phyloP scores from a whole-genome alignment of 2,329 filamentous ascomycete genomes.

The Endothia cerciana region DNA sequence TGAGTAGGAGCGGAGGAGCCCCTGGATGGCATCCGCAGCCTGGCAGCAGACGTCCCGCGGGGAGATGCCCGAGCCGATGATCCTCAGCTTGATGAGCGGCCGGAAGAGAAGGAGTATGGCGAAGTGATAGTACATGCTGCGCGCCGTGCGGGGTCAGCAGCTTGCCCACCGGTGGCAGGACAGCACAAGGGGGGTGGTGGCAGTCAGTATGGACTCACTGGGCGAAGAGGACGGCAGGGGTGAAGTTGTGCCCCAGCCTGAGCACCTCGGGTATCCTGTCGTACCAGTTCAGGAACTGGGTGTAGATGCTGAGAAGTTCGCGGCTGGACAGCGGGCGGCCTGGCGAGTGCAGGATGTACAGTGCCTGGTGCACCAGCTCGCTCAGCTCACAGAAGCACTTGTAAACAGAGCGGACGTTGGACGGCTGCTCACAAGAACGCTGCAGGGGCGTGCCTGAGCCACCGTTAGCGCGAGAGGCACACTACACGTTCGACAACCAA shows the following conservation, averaged over 20 bases:
- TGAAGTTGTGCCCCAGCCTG: slow-evolving; percentile 68
- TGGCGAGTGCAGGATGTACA: slow-evolving; percentile 74
- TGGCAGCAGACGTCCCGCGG: slow-evolving; percentile 69
- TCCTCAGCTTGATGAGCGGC: slow-evolving; percentile 67
- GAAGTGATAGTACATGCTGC: slow-evolving; percentile 72
- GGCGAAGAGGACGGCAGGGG: slow-evolving; percentile 72
- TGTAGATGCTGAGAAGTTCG: slow-evolving; percentile 66
- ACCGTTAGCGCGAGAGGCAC: background rate
- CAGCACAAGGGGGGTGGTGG: too few species aligned
- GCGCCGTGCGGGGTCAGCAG: slow-evolving; percentile 22
- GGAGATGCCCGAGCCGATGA: slow-evolving; percentile 65
- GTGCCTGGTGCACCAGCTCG: slow-evolving; percentile 72
- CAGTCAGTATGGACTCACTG: slow-evolving; percentile 62
- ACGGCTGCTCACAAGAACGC: slow-evolving; percentile 63
- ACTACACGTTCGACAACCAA: background rate
- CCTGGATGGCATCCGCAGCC: slow-evolving; percentile 62
- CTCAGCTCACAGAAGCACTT: slow-evolving; percentile 73
- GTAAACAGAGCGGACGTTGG: slow-evolving; percentile 69
- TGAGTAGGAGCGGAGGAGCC: slow-evolving; percentile 59
- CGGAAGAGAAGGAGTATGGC: slow-evolving; percentile 75
- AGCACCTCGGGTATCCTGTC: slow-evolving; percentile 67
- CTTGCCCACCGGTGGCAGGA: background rate
- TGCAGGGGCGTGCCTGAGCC: slow-evolving; percentile 58
- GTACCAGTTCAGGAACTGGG: slow-evolving; percentile 74
- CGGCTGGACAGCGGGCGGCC: slow-evolving; percentile 66